phyloP scores from a whole-genome alignment of 1,284 basidiomycete species.

The Moniliophthora roreri region DNA sequence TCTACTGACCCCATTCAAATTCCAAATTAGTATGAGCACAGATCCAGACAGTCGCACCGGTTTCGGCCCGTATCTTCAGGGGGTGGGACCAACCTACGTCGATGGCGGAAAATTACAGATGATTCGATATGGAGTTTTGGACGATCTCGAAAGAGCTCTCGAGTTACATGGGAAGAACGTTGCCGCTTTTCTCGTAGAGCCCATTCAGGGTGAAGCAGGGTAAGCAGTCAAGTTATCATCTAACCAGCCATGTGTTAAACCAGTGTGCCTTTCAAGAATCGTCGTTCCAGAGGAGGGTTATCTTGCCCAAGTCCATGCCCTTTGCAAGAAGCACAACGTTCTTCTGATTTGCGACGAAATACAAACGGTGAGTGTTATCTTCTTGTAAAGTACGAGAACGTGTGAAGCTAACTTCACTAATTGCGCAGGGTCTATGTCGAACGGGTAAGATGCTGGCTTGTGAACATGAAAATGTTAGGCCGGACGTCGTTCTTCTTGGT shows the following conservation, averaged over 20 bases:
- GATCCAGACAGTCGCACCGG: slow-evolving; percentile 87
- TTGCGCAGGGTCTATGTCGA: slow-evolving; percentile 69
- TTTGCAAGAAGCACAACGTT: slow-evolving; percentile 95
- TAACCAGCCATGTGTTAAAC: not conserved
- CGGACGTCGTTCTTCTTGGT: slow-evolving; percentile 92
- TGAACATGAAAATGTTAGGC: slow-evolving; percentile 87
- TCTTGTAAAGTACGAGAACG: too few relatives aligned
- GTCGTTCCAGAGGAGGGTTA: slow-evolving; percentile 70
- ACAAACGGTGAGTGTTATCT: slow-evolving; percentile 92
- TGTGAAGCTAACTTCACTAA: too few relatives aligned
- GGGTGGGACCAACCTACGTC: slow-evolving; percentile 78
- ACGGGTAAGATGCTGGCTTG: slow-evolving; percentile 89
- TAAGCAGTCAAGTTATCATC: slow-evolving; percentile 39
- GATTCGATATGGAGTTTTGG: slow-evolving; percentile 82
- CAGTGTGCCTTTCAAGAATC: slow-evolving; percentile 8
- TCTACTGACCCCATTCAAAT: slow-evolving; percentile 16
- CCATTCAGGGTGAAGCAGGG: slow-evolving; percentile 99
- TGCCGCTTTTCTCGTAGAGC: slow-evolving; percentile 95
- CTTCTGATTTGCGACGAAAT: slow-evolving; percentile 98
- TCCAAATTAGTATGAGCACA: slow-evolving; percentile 80
- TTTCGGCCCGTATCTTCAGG: slow-evolving; percentile 90
- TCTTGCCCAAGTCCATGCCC: slow-evolving; percentile 70
- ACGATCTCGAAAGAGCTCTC: slow-evolving; percentile 83
- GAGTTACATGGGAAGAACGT: slow-evolving; percentile 82
- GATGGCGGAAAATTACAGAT: slow-evolving; percentile 49